A percentile compares a stretch with the other conserved stretches of the same genome.
These are phyloP conservation scores for Senecio squalidus DNA, from an alignment of 140 eudicot genomes.

Conservation along the genomic window DNA sequence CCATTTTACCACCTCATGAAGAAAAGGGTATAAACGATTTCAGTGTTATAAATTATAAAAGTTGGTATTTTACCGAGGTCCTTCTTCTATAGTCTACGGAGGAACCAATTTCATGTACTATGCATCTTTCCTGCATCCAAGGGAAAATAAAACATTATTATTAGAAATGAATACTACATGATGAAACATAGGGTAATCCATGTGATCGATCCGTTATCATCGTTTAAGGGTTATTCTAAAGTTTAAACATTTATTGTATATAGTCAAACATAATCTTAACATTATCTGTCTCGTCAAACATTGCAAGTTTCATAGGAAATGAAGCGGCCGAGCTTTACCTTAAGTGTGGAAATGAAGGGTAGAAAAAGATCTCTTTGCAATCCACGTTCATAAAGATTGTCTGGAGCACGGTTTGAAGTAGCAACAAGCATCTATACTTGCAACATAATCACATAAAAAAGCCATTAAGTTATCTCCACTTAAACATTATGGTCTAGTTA, in stretches of 20 bases:
- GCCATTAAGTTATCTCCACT: constrained; percentile 1
- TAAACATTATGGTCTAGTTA: constrained; percentile 1
- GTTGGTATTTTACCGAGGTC: constrained; percentile 58
- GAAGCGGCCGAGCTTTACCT: constrained; percentile 33
- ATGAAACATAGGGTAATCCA: neutral
- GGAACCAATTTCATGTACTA: constrained; percentile 83
- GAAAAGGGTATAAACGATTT: neutral
- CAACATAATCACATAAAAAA: constrained; percentile 1
- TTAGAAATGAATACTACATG: neutral
- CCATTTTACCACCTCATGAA: constrained; percentile 4
- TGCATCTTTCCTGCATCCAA: constrained; percentile 77
- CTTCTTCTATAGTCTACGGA: constrained; percentile 76
- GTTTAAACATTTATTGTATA: neutral
- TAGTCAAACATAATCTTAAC: neutral
- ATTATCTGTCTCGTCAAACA: neutral
- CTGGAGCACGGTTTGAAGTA: constrained; percentile 85
- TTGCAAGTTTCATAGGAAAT: constrained; percentile 4
- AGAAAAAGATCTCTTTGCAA: constrained; percentile 78
- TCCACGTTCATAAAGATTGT: constrained; percentile 74
- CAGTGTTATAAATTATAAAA: constrained; percentile 6
- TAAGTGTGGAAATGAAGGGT: constrained; percentile 69
- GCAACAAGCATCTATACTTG: constrained; percentile 73
- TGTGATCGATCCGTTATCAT: too few relatives aligned
- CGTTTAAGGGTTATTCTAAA: too few relatives aligned
- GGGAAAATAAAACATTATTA: neutral